Conservation (phyloP, 164 flowering plant species). For the Warburgia ugandensis region DNA sequence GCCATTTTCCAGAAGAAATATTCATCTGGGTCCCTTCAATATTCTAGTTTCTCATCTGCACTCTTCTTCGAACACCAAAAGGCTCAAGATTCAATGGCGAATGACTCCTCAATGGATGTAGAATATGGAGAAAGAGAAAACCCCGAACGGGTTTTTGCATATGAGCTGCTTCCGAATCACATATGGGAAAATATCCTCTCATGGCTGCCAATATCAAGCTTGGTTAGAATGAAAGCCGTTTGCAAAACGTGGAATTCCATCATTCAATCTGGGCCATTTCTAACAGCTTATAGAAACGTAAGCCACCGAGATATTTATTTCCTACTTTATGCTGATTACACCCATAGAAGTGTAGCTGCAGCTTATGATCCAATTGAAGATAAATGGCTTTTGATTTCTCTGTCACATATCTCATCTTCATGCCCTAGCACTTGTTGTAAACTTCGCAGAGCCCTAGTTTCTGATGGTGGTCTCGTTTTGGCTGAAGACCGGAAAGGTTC, state of each 20-base stretch:
- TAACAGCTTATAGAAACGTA: conserved; percentile 4
- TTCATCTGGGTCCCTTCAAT: too few relatives aligned
- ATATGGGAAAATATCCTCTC: conserved; percentile 15
- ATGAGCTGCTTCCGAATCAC: conserved; percentile 11
- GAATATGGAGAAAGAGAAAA: too few relatives aligned
- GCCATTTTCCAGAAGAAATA: too few relatives aligned
- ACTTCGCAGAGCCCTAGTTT: conserved; percentile 5
- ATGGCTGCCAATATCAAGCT: conserved; percentile 3
- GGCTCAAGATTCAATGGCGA: too few relatives aligned
- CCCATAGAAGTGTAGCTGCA: conserved; percentile 4
- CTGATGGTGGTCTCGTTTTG: conserved; percentile 12
- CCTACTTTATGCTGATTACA: conserved; percentile 13
- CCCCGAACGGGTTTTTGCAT: not conserved
- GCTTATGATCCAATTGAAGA: conserved; percentile 11
- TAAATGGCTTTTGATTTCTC: conserved; percentile 14
- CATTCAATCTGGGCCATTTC: conserved; percentile 8
- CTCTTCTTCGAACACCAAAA: too few relatives aligned
- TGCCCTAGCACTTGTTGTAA: conserved; percentile 13
- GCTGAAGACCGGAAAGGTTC: conserved; percentile 14
- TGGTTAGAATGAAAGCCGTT: conserved; percentile 8
- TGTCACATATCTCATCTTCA: conserved; percentile 9
- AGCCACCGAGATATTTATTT: conserved; percentile 10
- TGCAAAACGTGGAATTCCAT: conserved; percentile 13
- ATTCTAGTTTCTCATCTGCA: too few relatives aligned
- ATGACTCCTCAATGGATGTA: too few relatives aligned